Base-by-base conservation (phyloP, 768 basidiomycete genomes). In the Tylopilus cervinicoccineus region DNA sequence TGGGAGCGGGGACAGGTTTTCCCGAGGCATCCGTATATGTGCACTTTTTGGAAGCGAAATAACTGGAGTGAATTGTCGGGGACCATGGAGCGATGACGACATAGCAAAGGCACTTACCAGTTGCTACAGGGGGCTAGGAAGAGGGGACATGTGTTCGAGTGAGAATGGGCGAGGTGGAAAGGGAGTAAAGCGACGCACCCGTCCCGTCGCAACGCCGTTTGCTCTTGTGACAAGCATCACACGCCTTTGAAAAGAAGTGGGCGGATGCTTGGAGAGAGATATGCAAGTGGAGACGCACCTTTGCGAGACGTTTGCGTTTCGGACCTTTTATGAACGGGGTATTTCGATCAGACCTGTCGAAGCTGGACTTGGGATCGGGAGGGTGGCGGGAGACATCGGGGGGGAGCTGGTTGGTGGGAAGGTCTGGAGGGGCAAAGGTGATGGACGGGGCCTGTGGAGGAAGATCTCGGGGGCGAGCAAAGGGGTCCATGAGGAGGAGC, bases 201-300 rank as follows among this genome's bases (percentile, higher is more conserved):
- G 84, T 87, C 27, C 87, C 87, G 67, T 89, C 87, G 68, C 88
- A 90, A 40, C 88, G 80, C 22, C 88, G 80, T 63, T 91, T 91
- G 69, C 81, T 84, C 66, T 86, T 88, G 63, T 91, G 89, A 64
- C 88, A 91, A 45, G 85, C 83, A 66, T 88, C 85, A 67, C 88
- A 90, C 41, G 88, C 77, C 77, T 78, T 48, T 28, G n/a, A 40
- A n/a, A n/a, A 42, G 40, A 27, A 10, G 47, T 65, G 47, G 53
- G 39, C 14, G 43, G 33, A 10, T 22, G 45, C 13, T 26, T 34
- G 32, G 46, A 42, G 40, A 37, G 22, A 17, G 34, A 22, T n/a
- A n/a, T 43, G 26, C 43, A 27, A 43, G 24, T 40, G 31, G 22
- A 33, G 19, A 53, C 65, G 37, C 39, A 75, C 77, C 73, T 78